Evolutionary conservation across 129 eudicot genomes (phyloP).

Genomic region (Saposhnikovia divaricata): DNA sequence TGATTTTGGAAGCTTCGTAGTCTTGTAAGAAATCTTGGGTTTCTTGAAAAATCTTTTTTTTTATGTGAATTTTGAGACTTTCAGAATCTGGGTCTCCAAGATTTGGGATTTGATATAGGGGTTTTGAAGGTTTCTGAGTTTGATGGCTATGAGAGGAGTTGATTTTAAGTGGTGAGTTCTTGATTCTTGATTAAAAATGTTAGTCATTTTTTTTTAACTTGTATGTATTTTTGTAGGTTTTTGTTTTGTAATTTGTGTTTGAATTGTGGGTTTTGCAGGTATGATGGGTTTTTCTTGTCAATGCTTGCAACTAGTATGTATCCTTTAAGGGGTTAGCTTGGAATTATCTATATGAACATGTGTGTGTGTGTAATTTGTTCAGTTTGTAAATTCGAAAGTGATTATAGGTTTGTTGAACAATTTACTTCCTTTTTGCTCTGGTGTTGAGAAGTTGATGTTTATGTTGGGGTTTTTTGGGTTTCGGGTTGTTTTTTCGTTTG

Average conservation of each 20-base stretch:
- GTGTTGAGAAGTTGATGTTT: not conserved
- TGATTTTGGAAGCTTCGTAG: not conserved
- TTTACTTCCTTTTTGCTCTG: not conserved
- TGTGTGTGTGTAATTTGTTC: not conserved
- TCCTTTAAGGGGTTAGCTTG: conserved; percentile 33
- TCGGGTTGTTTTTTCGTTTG: not conserved
- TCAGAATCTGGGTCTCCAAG: not conserved
- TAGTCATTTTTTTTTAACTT: not conserved
- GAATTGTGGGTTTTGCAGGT: conserved; percentile 49
- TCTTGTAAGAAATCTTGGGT: not conserved
- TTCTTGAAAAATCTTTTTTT: not conserved
- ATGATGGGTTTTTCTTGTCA: conserved; percentile 92
- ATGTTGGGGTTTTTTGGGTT: not conserved
- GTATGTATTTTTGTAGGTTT: not conserved
- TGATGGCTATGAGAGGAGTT: conserved; percentile 20
- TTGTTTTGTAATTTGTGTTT: not conserved
- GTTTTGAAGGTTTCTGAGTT: not conserved
- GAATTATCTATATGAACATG: not conserved
- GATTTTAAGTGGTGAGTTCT: conserved; percentile 59
- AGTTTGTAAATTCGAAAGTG: not conserved
- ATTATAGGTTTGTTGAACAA: not conserved
- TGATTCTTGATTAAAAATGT: not conserved
- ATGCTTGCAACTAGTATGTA: conserved; percentile 97
- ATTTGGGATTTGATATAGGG: not conserved
- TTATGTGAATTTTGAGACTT: not conserved